Conservation (phyloP, 2,329 filamentous ascomycete genomes). For the Cryphonectria japonica region DNA sequence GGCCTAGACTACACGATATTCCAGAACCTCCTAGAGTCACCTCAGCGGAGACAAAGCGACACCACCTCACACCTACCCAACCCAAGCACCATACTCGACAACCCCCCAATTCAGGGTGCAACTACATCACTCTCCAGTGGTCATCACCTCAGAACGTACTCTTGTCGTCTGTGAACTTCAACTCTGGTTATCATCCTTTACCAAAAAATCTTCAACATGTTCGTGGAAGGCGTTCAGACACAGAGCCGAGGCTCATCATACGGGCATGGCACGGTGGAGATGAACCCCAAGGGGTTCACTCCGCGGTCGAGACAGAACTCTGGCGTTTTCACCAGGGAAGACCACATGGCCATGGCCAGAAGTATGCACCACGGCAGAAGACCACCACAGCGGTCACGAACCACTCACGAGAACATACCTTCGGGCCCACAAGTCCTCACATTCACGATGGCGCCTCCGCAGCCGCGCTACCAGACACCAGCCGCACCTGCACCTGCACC, state of each 20-base stretch:
- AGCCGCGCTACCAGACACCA: slow-evolving; percentile 18
- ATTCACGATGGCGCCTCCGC: slow-evolving; percentile 21
- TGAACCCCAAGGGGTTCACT: slow-evolving; percentile 25
- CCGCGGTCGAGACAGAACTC: slow-evolving; percentile 31
- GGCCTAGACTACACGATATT: slow-evolving; percentile 9
- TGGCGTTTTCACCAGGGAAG: slow-evolving; percentile 43
- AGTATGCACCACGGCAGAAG: slow-evolving; percentile 37
- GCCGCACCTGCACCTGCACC: slow-evolving; percentile 8
- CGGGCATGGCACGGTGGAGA: slow-evolving; percentile 13
- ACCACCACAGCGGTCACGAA: slow-evolving; percentile 29
- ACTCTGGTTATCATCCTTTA: background rate
- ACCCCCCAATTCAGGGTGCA: background rate
- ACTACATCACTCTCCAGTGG: background rate
- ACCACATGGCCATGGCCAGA: slow-evolving; percentile 41
- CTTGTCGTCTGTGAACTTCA: background rate
- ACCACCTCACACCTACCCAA: background rate
- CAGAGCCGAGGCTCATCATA: slow-evolving; percentile 21
- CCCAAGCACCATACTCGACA: background rate
- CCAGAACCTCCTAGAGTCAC: background rate
- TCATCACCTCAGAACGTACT: background rate
- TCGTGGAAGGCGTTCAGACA: slow-evolving; percentile 24
- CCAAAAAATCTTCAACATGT: slow-evolving; percentile 14
- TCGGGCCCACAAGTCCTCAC: slow-evolving; percentile 27
- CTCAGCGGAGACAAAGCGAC: slow-evolving; percentile 5
- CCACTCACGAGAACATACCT: slow-evolving; percentile 29